These are phyloP conservation scores for Buddleja alternifolia DNA, from an alignment of 257 asterid genomes.

Conservation along the genomic window DNA sequence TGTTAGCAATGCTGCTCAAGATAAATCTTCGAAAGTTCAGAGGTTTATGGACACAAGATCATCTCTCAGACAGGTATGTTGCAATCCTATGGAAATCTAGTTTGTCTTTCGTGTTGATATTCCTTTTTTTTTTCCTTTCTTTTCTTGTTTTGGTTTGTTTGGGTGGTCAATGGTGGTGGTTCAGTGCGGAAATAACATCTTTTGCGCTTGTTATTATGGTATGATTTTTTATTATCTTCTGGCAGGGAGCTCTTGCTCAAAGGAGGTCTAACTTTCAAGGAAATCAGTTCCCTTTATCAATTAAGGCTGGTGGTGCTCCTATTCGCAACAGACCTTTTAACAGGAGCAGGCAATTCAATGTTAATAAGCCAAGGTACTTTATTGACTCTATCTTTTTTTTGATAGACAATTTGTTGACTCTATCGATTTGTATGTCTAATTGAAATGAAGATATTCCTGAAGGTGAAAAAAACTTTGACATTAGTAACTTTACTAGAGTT, in stretches of 20 bases:
- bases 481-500: slow-evolving; percentile 4
- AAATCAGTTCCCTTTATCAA: slow-evolving; percentile 71
- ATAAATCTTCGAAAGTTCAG: slow-evolving; percentile 50
- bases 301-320: slow-evolving; percentile 76
- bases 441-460: slow-evolving; percentile 6
- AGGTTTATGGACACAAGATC: slow-evolving; percentile 70
- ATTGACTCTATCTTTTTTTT: neutral
- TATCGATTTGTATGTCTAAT: neutral
- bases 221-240: slow-evolving; percentile 11
- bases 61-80: slow-evolving; percentile 74
- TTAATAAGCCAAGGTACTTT: slow-evolving; percentile 67
- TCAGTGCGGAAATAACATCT: neutral
- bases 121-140: neutral
- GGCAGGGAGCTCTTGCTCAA: slow-evolving; percentile 80
- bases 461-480: neutral
- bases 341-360: slow-evolving; percentile 46
- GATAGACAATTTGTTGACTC: slow-evolving; percentile 1
- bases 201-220: neutral
- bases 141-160: neutral
- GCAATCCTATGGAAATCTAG: neutral
- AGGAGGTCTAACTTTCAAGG: slow-evolving; percentile 79
- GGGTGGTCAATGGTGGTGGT: neutral
- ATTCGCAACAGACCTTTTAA: slow-evolving; percentile 56
- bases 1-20: slow-evolving; percentile 52
- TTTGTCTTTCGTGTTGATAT: neutral